These are phyloP conservation scores for Colletotrichum agaves DNA, from an alignment of 2,329 filamentous ascomycete genomes.

Conservation along the genomic window DNA sequence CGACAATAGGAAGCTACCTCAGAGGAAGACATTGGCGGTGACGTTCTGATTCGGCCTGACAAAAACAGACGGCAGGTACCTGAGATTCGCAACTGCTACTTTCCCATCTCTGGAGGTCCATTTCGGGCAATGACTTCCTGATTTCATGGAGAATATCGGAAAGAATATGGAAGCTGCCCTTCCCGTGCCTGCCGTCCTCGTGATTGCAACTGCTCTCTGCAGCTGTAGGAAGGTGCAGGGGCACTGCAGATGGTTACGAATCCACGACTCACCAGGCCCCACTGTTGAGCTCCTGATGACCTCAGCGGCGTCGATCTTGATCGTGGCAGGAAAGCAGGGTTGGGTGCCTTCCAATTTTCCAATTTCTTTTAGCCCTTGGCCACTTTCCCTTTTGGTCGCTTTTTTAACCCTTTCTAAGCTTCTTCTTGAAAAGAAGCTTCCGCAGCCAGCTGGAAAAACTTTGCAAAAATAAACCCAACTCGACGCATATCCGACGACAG, in stretches of 20 bases:
- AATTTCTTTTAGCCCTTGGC: background rate
- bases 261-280: conserved; percentile 24
- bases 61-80: background rate
- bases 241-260: conserved; percentile 9
- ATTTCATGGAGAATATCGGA: too few species aligned
- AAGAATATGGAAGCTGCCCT: too few species aligned
- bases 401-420: background rate
- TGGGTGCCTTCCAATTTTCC: background rate
- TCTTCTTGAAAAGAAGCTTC: background rate
- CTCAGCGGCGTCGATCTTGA: conserved; percentile 34
- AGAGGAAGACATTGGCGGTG: background rate
- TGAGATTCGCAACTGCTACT: background rate
- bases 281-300: conserved; percentile 21
- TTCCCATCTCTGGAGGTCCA: background rate
- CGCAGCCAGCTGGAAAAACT: conserved; percentile 17
- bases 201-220: too few species aligned
- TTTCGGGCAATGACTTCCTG: background rate
- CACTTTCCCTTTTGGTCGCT: conserved; percentile 19
- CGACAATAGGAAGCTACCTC: background rate
- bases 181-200: background rate
- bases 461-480: conserved; percentile 4
- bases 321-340: background rate
- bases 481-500: conserved; percentile 13
- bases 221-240: background rate
- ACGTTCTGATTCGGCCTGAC: background rate